phyloP scores from a whole-genome alignment of 352 stramenopile species.

The Phytophthora crassamura region DNA sequence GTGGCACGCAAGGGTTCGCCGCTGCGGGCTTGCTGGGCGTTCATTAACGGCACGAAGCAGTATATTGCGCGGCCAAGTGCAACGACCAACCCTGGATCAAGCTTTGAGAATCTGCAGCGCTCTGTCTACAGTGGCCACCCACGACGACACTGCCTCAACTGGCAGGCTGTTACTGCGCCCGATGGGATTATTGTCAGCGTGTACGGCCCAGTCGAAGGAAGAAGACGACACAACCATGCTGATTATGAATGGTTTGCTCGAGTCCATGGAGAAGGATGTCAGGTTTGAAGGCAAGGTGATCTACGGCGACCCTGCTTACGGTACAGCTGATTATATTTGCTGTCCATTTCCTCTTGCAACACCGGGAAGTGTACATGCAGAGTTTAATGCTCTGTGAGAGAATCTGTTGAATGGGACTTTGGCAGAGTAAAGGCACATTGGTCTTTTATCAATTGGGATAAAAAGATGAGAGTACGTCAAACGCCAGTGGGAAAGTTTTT shows the following conservation, averaged over 20 bases:
- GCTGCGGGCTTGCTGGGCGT: conserved; percentile 2
- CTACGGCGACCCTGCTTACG: conserved; percentile 6
- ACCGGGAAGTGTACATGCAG: not conserved
- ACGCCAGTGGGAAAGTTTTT: conserved; percentile 6
- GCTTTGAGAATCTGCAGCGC: conserved; percentile 10
- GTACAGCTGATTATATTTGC: not conserved
- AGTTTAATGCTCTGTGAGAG: not conserved
- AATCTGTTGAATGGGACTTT: conserved; percentile 11
- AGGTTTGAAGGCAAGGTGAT: conserved; percentile 6
- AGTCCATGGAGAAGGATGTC: not conserved
- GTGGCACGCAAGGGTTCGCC: not conserved
- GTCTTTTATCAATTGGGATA: conserved; percentile 10
- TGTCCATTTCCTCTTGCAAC: conserved; percentile 1
- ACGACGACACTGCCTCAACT: conserved; percentile 3
- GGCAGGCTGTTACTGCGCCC: not conserved
- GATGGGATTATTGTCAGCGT: not conserved
- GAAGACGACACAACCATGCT: conserved; percentile 1
- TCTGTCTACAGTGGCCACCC: conserved; percentile 8
- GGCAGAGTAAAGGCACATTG: not conserved
- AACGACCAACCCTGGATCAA: not conserved
- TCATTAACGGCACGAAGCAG: conserved; percentile 9
- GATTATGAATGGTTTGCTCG: conserved; percentile 1
- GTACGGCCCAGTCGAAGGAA: too few species aligned
- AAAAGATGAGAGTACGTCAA: conserved; percentile 7
- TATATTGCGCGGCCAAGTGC: conserved; percentile 5